phyloP scores from a whole-genome alignment of 345 rosid genomes.

The Citrus mangshanensis region DNA sequence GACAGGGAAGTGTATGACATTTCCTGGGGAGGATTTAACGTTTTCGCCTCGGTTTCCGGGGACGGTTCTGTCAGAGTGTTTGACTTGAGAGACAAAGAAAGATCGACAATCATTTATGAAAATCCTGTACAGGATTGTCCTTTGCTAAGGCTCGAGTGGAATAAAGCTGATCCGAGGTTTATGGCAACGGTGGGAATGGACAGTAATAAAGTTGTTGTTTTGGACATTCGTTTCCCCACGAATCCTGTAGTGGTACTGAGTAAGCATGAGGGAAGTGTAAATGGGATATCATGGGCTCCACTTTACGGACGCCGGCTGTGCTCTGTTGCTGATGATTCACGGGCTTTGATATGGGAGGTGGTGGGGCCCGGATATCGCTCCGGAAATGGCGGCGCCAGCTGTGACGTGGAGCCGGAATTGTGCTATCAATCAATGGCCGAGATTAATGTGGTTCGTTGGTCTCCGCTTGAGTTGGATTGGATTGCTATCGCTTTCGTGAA shows the following conservation, averaged over 20 bases:
- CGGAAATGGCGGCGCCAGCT: neutral
- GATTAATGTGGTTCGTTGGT: slow-evolving; percentile 54
- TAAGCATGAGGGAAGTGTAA: slow-evolving; percentile 45
- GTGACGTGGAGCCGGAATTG: slow-evolving; percentile 41
- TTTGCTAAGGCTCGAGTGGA: slow-evolving; percentile 55
- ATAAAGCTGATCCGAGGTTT: slow-evolving; percentile 50
- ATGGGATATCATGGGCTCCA: slow-evolving; percentile 52
- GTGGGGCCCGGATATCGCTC: neutral
- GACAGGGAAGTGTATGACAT: slow-evolving; percentile 63
- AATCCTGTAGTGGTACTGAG: slow-evolving; percentile 40
- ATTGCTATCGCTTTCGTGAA: slow-evolving; percentile 34
- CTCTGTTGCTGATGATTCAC: slow-evolving; percentile 52
- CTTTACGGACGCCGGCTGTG: slow-evolving; percentile 35
- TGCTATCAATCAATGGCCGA: slow-evolving; percentile 42
- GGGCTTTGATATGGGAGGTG: slow-evolving; percentile 52
- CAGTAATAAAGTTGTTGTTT: slow-evolving; percentile 41
- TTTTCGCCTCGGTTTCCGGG: slow-evolving; percentile 56
- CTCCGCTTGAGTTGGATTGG: slow-evolving; percentile 45
- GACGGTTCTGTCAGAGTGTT: slow-evolving; percentile 65
- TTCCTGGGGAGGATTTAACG: slow-evolving; percentile 54
- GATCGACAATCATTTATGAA: slow-evolving; percentile 59
- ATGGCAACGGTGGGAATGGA: slow-evolving; percentile 52
- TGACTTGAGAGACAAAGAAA: slow-evolving; percentile 54
- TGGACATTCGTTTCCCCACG: slow-evolving; percentile 59
- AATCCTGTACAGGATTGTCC: slow-evolving; percentile 34